phyloP scores from a whole-genome alignment of 1,284 basidiomycete species.

The Boletus smithii region DNA sequence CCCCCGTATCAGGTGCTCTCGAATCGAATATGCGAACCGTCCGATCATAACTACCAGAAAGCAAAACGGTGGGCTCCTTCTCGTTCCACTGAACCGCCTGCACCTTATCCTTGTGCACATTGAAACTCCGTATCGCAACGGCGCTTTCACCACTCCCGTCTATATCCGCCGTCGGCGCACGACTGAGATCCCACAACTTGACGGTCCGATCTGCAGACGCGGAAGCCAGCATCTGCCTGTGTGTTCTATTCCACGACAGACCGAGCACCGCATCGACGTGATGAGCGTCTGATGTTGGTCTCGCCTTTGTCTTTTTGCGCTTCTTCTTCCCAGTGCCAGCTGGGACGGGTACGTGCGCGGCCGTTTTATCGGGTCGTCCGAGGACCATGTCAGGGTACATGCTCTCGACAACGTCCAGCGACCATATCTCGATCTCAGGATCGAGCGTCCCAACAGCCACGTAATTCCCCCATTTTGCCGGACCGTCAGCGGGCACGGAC shows the following conservation, averaged over 20 bases:
- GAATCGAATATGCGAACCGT: slow-evolving; percentile 93
- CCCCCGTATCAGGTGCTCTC: slow-evolving; percentile 74
- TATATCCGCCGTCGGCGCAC: slow-evolving; percentile 54
- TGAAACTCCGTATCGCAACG: slow-evolving; percentile 75
- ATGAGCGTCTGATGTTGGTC: slow-evolving; percentile 63
- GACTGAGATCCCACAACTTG: slow-evolving; percentile 94
- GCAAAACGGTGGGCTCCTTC: slow-evolving; percentile 79
- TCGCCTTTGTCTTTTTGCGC: slow-evolving; percentile 81
- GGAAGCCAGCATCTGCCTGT: slow-evolving; percentile 88
- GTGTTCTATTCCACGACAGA: slow-evolving; percentile 89
- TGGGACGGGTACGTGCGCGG: slow-evolving; percentile 72
- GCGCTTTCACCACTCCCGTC: slow-evolving; percentile 42
- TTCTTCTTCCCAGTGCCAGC: slow-evolving; percentile 92
- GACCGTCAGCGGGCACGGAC: neutral
- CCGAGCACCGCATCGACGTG: slow-evolving; percentile 94
- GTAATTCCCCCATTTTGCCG: slow-evolving; percentile 73
- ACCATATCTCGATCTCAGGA: slow-evolving; percentile 99
- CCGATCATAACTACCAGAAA: slow-evolving; percentile 93
- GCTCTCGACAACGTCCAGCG: slow-evolving; percentile 88
- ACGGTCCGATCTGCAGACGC: slow-evolving; percentile 94
- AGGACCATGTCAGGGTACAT: slow-evolving; percentile 93
- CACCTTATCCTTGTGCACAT: slow-evolving; percentile 93
- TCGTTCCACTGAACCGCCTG: slow-evolving; percentile 96
- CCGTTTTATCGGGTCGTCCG: slow-evolving; percentile 84
- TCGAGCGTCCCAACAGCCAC: slow-evolving; percentile 97